Evolutionary conservation across 2,329 filamentous ascomycete species (phyloP), one percentile per base, ranked within the genome.

Genomic region (Scytalidium sp.): DNA sequence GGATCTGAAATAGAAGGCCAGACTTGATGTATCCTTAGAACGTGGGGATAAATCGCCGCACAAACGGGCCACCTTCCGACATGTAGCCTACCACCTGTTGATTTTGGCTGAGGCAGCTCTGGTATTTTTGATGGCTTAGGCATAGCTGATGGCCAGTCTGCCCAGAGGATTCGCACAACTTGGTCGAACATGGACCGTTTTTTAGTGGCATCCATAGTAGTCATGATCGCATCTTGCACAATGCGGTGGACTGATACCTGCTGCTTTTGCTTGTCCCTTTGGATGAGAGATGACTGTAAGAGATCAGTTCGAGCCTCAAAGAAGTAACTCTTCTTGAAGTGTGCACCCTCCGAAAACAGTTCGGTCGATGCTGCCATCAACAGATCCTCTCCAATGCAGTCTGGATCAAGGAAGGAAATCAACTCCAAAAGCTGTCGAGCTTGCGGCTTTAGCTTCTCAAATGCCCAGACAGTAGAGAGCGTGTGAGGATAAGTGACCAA

Each of bases 211-310:
- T n/a, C n/a, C n/a, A n/a, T n/a, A n/a, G n/a, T n/a, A n/a, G n/a
- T n/a, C n/a, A n/a, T 48, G n/a, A 59, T 39, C 3, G 54, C 56
- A 49, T 64, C 62, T 56, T 65, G 62, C 5, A 65, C 48, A 10
- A 65, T 55, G 22, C 56, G 52, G 48, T 65, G 59, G 3, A 65
- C 54, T 2, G 50, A 55, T 25, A 64, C 20, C 19, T 59, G 50
- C 9, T 53, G 50, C 42, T 58, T 53, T 39, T 54, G 19, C 19
- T 52, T 60, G 21, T 63, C 47, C 42, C 51, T 50, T 32, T 57
- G 54, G n/a, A 64, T 43, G 3, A 65, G 53, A 8, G 63, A 65
- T 41, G 49, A 58, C 19, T 57, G 46, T 11, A 64, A 42, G 17
- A 64, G 58, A 36, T 61, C 60, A 2, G 47, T 50, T 50, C 54